A percentile compares a stretch with the other conserved stretches of the same genome.
Evolutionary conservation across 2,329 filamentous ascomycete genomes (phyloP).

Genomic region (Hypoxylon sp.): DNA sequence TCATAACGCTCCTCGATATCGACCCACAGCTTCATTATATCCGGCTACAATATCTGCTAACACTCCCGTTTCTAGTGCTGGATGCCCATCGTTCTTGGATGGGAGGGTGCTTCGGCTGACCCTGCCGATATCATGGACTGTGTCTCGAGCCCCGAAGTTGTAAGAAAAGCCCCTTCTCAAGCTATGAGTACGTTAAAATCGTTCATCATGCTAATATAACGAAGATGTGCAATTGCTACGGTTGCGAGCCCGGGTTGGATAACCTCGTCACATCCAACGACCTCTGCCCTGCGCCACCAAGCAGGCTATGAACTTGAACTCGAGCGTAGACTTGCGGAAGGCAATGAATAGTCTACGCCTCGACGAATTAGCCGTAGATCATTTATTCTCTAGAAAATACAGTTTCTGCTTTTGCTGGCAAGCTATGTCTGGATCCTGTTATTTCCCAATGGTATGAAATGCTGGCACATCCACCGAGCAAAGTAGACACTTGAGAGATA

Average conservation of each 20-base stretch:
- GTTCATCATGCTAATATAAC: not conserved
- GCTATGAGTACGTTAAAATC: not conserved
- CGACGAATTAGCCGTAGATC: too few species aligned
- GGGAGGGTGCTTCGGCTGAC: slow-evolving; percentile 23
- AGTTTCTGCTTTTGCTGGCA: too few species aligned
- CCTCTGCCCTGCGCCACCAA: slow-evolving; percentile 5
- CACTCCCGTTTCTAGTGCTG: slow-evolving; percentile 5
- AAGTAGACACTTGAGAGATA: too few species aligned
- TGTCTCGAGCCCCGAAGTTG: slow-evolving; percentile 25
- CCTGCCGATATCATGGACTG: slow-evolving; percentile 31
- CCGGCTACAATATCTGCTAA: not conserved
- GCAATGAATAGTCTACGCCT: too few species aligned
- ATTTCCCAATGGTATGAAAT: too few species aligned
- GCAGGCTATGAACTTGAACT: too few species aligned
- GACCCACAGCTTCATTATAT: not conserved
- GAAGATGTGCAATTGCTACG: slow-evolving; percentile 34
- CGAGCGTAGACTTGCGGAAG: too few species aligned
- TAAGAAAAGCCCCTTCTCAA: slow-evolving; percentile 1
- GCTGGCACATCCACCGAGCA: too few species aligned
- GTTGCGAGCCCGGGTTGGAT: slow-evolving; percentile 28
- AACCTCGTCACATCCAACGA: slow-evolving; percentile 24
- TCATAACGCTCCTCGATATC: not conserved
- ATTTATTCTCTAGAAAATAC: too few species aligned
- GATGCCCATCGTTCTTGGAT: slow-evolving; percentile 28
- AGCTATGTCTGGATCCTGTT: too few species aligned